These are phyloP conservation scores for Pleurotus salmoneostramineus DNA, from an alignment of 768 basidiomycete species.

Conservation along the genomic window DNA sequence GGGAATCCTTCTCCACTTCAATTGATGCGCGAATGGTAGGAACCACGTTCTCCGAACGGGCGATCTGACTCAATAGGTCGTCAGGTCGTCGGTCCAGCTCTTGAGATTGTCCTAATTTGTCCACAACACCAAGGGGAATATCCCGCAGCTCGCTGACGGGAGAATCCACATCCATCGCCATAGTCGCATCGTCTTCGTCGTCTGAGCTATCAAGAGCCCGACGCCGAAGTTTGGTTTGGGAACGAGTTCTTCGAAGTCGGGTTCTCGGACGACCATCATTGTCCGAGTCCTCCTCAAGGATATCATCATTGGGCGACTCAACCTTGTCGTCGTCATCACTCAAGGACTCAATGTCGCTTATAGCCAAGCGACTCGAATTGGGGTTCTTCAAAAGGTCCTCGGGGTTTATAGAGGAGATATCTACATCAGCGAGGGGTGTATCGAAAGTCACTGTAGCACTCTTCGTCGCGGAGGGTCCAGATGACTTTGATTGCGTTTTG, in stretches of 20 bases:
- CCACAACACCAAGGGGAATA: constrained; percentile 25
- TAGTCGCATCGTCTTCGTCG: constrained; percentile 21
- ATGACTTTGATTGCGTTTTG: background rate
- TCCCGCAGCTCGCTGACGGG: background rate
- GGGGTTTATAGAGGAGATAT: constrained; percentile 16
- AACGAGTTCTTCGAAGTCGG: constrained; percentile 15
- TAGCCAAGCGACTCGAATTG: constrained; percentile 17
- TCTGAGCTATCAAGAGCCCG: constrained; percentile 18
- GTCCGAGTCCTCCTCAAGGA: constrained; percentile 30
- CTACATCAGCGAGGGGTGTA: no score
- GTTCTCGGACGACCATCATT: constrained; percentile 10
- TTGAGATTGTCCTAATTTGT: constrained; percentile 24
- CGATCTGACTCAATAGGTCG: background rate
- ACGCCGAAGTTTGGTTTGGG: constrained; percentile 17
- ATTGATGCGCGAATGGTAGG: constrained; percentile 3
- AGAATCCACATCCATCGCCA: constrained; percentile 7
- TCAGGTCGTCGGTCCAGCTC: constrained; percentile 21
- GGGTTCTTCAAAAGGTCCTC: constrained; percentile 42
- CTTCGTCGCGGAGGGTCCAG: background rate
- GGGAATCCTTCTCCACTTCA: background rate
- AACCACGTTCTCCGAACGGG: background rate
- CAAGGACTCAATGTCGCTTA: constrained; percentile 33
- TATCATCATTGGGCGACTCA: constrained; percentile 30
- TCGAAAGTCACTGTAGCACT: no score
- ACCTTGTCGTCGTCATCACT: constrained; percentile 34